Base-by-base conservation (phyloP, 2,329 filamentous ascomycete species). In the Penicillium crustosum region DNA sequence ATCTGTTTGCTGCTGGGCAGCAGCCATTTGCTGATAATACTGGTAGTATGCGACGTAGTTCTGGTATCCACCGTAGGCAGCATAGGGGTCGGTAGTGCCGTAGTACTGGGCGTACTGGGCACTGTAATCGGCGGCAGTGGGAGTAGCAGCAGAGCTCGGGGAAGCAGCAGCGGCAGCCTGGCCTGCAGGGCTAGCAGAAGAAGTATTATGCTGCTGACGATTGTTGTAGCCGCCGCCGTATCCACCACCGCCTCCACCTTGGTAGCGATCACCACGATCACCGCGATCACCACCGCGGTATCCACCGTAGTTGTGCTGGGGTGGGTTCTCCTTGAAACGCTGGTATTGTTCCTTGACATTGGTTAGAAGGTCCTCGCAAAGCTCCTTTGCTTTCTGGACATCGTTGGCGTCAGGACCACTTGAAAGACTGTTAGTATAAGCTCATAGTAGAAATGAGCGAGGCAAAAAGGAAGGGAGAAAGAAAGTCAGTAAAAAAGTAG, bases 281-380 rank as follows among this genome's bases (percentile, higher is more conserved):
- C 62, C 62, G 21, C 61, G 53, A 13, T 59, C 61, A 27, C 59
- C 53, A 12, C 59, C 55, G 15, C 55, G 41, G 49, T 83, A 82
- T 39, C 80, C 79, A 25, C 85, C 84, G 66, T 85, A 88, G 45
- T 78, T 76, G 57, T 89, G 88, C 60, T 82, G 81, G 55, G 87
- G 89, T 17, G 89, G 89, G 8, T 90, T 87, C 65, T 86, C 86
- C 78, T 97, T 97, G 82, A 93, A 96, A 47, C 88, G 87, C 71
- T 97, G 89, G 72, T 97, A 97, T 72, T 96, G 89, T 61, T 91
- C 84, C 70, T 88, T 89, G 55, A 99, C 94, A 66, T 94, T 95
- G 62, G 81, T 83, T 48, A 99, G 83, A 51, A 99, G 81, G 68
- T 96, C 92, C 66, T 93, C 86, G 73, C 93, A 97, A 45, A 97